Evolutionary conservation across 805 yeast species (phyloP), one percentile per base, ranked within the genome.

Genomic region (Scheffersomyces ergatensis): DNA sequence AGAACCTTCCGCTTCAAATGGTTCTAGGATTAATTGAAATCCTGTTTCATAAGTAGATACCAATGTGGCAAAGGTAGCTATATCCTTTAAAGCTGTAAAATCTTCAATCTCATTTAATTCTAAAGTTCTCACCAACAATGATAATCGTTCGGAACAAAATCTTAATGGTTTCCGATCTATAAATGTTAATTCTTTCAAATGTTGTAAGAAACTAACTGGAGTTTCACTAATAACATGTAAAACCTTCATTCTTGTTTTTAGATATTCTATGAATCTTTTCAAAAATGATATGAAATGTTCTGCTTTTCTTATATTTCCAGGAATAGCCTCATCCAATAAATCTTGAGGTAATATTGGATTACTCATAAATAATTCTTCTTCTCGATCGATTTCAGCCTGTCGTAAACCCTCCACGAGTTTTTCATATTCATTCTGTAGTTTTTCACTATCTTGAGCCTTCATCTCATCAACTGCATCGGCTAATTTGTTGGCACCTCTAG

Each of bases 141-240:
- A 86, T 21, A 93, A 71, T 48, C 99, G 74, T 55, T 93, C 98
- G 0, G 97, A 83, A 55, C 97, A 90, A 60, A 90, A 93, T 40
- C 93, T 62, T 34, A 93, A 67, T 0, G 99, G 99, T 56, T 93
- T 93, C 44, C 83, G 70, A 49, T 93, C 99, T 34, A 93, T 93
- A 55, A 82, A 93, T 1, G 99, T 93, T 36, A 93, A 65, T 43
- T 92, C 97, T 58, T 92, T 90, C 57, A 95, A 67, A 70, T 93
- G 99, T 57, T 88, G 95, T 43, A 93, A 63, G 55, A 93, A 93
- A 25, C 97, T 89, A 3, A 82, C 78, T 0, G 99, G 99, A 0
- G 99, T 93, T 60, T 93, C 99, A n/a, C 97, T 88, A 33, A 93
- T 89, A 27, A 93, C 99, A 67, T 92, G 97, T 37, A 95, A 65